A percentile compares a stretch with the other conserved stretches of the same genome.
Conservation (phyloP, 106 monocot species). For the Phalaenopsis aphrodite region DNA sequence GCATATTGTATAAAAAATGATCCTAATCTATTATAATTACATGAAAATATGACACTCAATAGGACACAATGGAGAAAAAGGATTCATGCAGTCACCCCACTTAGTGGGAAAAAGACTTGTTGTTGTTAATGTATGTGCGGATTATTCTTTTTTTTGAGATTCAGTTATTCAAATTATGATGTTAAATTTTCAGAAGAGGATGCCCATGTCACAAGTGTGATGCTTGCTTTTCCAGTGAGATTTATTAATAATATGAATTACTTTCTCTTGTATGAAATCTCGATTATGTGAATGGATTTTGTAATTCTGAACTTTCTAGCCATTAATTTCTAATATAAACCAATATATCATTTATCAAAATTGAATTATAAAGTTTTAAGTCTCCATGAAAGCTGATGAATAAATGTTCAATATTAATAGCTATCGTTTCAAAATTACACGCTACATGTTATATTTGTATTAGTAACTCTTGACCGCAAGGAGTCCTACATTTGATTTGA, state of each 20-base stretch:
- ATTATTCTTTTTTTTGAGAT: no score
- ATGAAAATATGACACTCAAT: no score
- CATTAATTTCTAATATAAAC: background rate
- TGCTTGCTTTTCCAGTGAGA: background rate
- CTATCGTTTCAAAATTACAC: background rate
- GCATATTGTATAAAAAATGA: no score
- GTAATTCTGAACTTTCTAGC: no score
- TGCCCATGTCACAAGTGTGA: background rate
- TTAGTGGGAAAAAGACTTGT: no score
- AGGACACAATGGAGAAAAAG: no score
- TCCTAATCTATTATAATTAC: no score
- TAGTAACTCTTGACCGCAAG: background rate
- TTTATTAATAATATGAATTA: background rate
- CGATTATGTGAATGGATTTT: background rate
- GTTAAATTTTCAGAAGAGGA: background rate
- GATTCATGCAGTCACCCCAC: no score
- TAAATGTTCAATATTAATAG: background rate
- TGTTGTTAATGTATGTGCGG: no score
- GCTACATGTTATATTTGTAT: background rate
- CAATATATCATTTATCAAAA: background rate
- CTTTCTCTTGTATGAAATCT: background rate
- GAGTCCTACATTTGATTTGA: background rate
- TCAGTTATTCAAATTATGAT: background rate
- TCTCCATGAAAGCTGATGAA: background rate
- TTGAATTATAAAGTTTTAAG: background rate